A percentile compares a stretch with the other conserved stretches of the same genome.
phyloP scores from a whole-genome alignment of 352 stramenopile species.

The Pythium sp. region DNA sequence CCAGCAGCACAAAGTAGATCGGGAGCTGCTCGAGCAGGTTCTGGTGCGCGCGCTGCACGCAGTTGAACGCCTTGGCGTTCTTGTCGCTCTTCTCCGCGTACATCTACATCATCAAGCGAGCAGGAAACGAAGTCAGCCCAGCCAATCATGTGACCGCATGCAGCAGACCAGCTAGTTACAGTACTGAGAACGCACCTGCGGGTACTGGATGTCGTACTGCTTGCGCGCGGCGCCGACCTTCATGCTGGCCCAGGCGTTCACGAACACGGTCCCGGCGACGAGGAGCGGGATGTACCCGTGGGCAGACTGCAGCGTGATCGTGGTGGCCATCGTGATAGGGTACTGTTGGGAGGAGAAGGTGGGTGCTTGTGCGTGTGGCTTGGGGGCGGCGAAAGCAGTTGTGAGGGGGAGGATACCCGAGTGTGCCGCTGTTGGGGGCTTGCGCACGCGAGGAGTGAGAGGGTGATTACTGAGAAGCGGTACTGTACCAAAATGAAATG shows the following conservation, averaged over 20 bases:
- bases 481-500: background rate
- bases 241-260: conserved; percentile 16
- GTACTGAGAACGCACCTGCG: conserved; percentile 4
- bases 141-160: background rate
- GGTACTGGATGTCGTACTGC: conserved; percentile 16
- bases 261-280: conserved; percentile 7
- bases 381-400: background rate
- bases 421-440: background rate
- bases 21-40: conserved; percentile 90
- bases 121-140: background rate
- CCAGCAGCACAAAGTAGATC: conserved; percentile 49
- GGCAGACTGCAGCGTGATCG: conserved; percentile 5
- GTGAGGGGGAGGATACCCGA: background rate
- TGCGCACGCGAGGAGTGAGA: background rate
- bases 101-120: conserved; percentile 37
- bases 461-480: background rate
- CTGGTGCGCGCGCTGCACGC: conserved; percentile 90
- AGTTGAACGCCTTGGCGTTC: conserved; percentile 90
- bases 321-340: background rate
- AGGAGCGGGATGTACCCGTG: conserved; percentile 21
- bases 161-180: no score
- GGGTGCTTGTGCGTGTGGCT: background rate
- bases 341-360: background rate
- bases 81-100: conserved; percentile 89
- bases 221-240: conserved; percentile 20